Base-by-base conservation (phyloP, 441 rosid species). In the Omphalea diandra region DNA sequence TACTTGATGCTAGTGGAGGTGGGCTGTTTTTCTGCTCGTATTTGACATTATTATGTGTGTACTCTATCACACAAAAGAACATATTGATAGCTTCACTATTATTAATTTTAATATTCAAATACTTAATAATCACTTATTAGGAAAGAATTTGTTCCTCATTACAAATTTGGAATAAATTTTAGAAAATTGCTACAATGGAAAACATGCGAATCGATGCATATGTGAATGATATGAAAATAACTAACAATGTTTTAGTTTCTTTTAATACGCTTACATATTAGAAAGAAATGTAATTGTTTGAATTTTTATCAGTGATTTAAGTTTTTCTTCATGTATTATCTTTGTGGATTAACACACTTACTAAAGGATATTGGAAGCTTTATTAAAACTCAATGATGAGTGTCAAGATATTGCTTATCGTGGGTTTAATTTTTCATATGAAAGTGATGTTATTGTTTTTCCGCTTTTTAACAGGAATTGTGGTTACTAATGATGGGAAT, bases 401-500 rank as follows among this genome's bases (percentile, higher is more conserved):
- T 9, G n/a, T 26, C 26, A 11, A 32, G 31, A 26, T n/a, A 49
- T 49, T 67, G 55, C 27, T 18, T 50, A 0, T 20, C 53, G 2
- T 50, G 10, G 1, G 26, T 54, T 20, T 27, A 40, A 1, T 24
- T 7, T 54, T 20, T 18, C 10, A 6, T 10, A 12, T 41, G 29
- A 11, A 69, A 41, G 12, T 58, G 26, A 12, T 58, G 43, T 58
- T 58, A 15, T 6, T 58, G 43, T 58, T 71, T 43, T 63, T 69
- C 24, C 79, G 40, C 18, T 32, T 76, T 57, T 27, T 67, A 53
- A 68, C 87, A 93, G 97, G 96, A 53, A 94, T 94, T 72, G 96
- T 90, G 47, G 97, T 94, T 55, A 94, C 97, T 24, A 94, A 94
- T 80, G 97, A 91, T 68, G 98, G 98, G 64, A 91, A 94, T 80